Base-by-base conservation (phyloP, 2,329 filamentous ascomycete species). In the Rutstroemia sp. region DNA sequence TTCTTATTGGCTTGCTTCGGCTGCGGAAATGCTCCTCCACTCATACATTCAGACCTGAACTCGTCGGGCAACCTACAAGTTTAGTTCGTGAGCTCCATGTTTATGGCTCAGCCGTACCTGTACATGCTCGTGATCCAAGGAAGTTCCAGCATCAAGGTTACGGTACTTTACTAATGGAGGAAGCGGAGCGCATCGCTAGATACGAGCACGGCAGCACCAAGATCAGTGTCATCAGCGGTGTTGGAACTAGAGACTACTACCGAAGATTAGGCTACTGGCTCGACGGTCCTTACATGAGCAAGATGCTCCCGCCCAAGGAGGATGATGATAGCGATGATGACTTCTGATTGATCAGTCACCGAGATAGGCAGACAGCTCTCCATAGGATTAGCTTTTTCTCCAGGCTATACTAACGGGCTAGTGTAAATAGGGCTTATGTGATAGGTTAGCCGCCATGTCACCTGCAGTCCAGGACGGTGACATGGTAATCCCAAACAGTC, bases 61-160 rank as follows among this genome's bases (percentile, higher is more conserved):
- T 99, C 41, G 85, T 79, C 0, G 85, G 83, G 2, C 92, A 97
- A 74, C 90, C 88, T 49, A 95, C 90, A 0, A 96, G 90, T 72
- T 79, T 99, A 65, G 92, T 99, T 5, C 82, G 94, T 50, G 94
- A 99, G 72, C 77, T 99, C 55, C 94, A 99, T 72, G 94, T 99
- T 1, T 99, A 99, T 70, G 94, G 94, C 7, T 92, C 90, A 19
- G 94, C 95, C 0, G 94, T 99, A n/a, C 95, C 94, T 0, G 89
- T 99, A 47, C 94, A 99, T 72, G 92, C 91, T 8, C 82, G 95
- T 56, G 94, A 99, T 66, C 91, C 92, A 19, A 86, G 88, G 72
- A 97, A 97, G 73, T 97, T 97, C 73, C 94, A 99, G 75, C 94
- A 99, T 74, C 94, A 96, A 71, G 94, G 94, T 0, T 99, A 95